Evolutionary conservation across 2,329 filamentous ascomycete genomes (phyloP).

Genomic region (Fusarium sp.): DNA sequence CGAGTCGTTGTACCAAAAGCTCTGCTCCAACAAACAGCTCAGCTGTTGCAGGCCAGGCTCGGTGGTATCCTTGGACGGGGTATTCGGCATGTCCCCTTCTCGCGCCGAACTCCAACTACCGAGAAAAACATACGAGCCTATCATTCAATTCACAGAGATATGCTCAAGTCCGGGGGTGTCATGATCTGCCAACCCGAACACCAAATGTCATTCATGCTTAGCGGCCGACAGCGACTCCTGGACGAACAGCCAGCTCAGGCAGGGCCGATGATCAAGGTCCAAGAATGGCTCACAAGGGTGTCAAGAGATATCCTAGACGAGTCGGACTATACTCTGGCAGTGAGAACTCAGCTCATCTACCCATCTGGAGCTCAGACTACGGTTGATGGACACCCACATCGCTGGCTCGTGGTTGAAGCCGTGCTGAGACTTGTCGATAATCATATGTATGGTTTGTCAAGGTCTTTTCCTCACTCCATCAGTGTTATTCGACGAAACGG

Average conservation of each 20-base stretch:
- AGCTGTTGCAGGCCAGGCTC: slow-evolving; percentile 63
- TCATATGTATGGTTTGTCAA: slow-evolving; percentile 50
- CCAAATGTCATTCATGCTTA: slow-evolving; percentile 70
- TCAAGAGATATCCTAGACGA: slow-evolving; percentile 74
- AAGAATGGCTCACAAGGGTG: slow-evolving; percentile 58
- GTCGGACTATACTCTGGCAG: slow-evolving; percentile 65
- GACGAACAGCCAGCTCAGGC: slow-evolving; percentile 58
- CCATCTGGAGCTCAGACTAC: slow-evolving; percentile 60
- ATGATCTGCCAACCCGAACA: slow-evolving; percentile 71
- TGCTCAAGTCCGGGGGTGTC: slow-evolving; percentile 57
- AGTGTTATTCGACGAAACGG: slow-evolving; percentile 48
- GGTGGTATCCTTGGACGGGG: slow-evolving; percentile 64
- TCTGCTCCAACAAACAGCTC: slow-evolving; percentile 65
- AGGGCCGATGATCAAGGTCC: slow-evolving; percentile 59
- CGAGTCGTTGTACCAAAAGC: slow-evolving; percentile 67
- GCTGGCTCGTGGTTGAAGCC: slow-evolving; percentile 59
- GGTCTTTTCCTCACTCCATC: slow-evolving; percentile 45
- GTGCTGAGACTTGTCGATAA: slow-evolving; percentile 54
- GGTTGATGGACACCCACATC: slow-evolving; percentile 63
- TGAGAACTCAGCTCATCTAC: slow-evolving; percentile 67
- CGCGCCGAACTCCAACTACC: slow-evolving; percentile 52
- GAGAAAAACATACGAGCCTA: slow-evolving; percentile 48
- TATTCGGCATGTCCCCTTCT: slow-evolving; percentile 67
- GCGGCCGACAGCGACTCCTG: slow-evolving; percentile 65
- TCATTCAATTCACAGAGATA: slow-evolving; percentile 49